Base-by-base conservation (phyloP, 768 basidiomycete genomes). In the Rossbeevera mucosa region DNA sequence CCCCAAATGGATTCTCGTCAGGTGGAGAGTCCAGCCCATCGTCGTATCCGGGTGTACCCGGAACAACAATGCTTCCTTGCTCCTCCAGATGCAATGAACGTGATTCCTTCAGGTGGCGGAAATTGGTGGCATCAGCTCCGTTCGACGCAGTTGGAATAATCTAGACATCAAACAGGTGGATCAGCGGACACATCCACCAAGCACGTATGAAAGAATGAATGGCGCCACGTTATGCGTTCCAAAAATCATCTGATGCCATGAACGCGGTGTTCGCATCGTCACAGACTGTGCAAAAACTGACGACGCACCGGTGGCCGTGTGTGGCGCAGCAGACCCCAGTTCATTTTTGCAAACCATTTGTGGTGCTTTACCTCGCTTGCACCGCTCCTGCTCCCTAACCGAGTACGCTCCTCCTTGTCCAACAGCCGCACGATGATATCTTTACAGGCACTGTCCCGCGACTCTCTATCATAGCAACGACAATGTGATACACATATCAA, bases 321-420 rank as follows among this genome's bases (percentile, higher is more conserved):
- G 71, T 98, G 88, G 60, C 96, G 80, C 66, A 99, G 72, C 51
- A 99, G 76, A 21, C 95, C 96, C 96, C 95, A 99, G 73, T 92
- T 94, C 66, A 95, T 85, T 63, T 92, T 93, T 25, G 76, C 74
- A 75, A 99, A 99, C 96, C 96, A 99, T 68, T 91, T 94, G 80
- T 98, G 96, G 52, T 90, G 86, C 75, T 98, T 99, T 62, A 99
- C 94, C 72, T 99, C 96, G 66, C 93, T 95, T 51, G 96, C 96
- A 24, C 96, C 96, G 60, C 85, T 92, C 71, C 81, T 85, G 70
- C 91, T 92, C 42, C 96, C 96, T 31, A 98, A 70, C 55, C 96
- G 80, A 51, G 81, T 85, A 65, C 80, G 76, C 71, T 99, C 96
- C 60, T 88, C 85, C 75, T 99, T 99, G 78, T 91, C 89, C 62